These are phyloP conservation scores for Phyllosticta citribraziliensis DNA, from an alignment of 2,329 filamentous ascomycete species.

Conservation along the genomic window DNA sequence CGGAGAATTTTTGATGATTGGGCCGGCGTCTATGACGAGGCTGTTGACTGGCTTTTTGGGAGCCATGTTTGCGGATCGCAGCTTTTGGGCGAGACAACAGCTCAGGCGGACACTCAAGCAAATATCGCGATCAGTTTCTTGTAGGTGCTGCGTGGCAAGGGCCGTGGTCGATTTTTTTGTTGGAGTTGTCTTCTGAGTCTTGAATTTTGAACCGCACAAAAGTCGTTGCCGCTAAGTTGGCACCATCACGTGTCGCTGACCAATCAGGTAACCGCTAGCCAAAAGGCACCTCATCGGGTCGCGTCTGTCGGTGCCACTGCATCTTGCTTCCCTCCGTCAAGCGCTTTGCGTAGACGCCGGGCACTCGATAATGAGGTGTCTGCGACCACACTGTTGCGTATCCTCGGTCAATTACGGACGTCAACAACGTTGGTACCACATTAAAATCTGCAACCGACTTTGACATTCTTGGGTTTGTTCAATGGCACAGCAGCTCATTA, in stretches of 20 bases:
- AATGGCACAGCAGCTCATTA: neutral
- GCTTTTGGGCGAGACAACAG: neutral
- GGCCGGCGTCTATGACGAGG: conserved; percentile 81
- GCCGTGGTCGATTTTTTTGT: neutral
- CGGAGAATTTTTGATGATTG: conserved; percentile 88
- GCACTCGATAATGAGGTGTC: neutral
- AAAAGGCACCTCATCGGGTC: too few species aligned
- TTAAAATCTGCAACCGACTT: neutral
- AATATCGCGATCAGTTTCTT: too few species aligned
- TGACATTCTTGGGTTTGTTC: neutral
- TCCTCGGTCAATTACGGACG: neutral
- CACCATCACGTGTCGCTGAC: neutral
- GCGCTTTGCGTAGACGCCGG: neutral
- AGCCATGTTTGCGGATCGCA: conserved; percentile 16
- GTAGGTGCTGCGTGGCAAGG: neutral
- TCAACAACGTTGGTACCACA: neutral
- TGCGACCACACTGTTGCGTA: neutral
- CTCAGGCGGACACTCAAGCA: too few species aligned
- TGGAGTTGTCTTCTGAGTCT: neutral
- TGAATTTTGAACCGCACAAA: conserved; percentile 1
- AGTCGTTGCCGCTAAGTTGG: neutral
- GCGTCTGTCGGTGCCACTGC: neutral
- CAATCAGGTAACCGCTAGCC: neutral
- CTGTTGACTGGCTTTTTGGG: conserved; percentile 60
- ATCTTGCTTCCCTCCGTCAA: neutral